Conservation (phyloP, 2,329 filamentous ascomycete species). For the Sporothrix pallida region DNA sequence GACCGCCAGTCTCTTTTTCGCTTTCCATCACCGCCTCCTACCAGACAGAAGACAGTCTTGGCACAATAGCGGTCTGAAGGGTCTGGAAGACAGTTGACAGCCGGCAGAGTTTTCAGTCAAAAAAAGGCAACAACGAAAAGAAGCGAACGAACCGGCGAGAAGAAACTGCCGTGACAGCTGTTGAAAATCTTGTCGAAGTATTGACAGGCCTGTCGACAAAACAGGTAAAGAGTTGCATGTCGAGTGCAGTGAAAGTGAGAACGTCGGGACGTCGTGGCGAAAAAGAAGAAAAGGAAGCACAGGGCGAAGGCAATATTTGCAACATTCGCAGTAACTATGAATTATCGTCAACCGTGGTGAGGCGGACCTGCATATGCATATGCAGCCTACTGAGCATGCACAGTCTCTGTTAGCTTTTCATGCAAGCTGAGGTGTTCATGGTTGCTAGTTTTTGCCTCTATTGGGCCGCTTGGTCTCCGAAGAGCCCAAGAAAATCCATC, state of each 20-base stretch:
- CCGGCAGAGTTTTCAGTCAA: not conserved
- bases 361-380: conserved; percentile 24
- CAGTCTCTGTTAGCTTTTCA: not conserved
- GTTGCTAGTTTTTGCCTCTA: not conserved
- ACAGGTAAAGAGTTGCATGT: not conserved
- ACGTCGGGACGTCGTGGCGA: not conserved
- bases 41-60: not conserved
- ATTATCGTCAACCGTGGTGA: not conserved
- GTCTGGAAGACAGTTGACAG: too few species aligned
- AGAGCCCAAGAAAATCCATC: too few species aligned
- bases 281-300: not conserved
- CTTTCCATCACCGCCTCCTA: not conserved
- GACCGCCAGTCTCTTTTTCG: not conserved
- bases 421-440: not conserved
- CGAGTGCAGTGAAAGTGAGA: not conserved
- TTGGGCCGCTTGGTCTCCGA: not conserved
- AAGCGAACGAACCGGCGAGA: not conserved
- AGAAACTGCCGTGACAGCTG: not conserved
- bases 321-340: too few species aligned
- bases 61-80: conserved; percentile 2
- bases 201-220: not conserved
- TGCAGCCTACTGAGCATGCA: not conserved
- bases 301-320: not conserved
- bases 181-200: not conserved
- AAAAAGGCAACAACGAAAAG: not conserved